Evolutionary conservation across 768 basidiomycete genomes (phyloP).

Genomic region (Phylloporus arenicola): DNA sequence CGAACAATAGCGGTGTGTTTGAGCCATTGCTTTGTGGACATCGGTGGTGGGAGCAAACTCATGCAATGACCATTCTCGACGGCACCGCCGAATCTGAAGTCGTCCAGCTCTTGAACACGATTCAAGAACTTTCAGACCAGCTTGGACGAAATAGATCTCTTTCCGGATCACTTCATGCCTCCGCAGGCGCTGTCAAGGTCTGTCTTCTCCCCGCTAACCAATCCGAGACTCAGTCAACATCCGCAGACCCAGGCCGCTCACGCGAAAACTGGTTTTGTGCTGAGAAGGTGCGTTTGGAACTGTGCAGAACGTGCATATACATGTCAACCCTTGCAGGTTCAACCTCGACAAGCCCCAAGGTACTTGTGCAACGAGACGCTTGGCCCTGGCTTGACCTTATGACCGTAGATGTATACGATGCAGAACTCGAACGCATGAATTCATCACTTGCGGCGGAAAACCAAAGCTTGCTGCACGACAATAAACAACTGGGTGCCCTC

Average conservation of each 20-base stretch:
- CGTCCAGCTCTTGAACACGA: conserved; percentile 56
- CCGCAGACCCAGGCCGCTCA: conserved; percentile 79
- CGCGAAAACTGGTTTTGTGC: conserved; percentile 86
- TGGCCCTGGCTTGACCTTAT: not conserved
- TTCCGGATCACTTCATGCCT: conserved; percentile 65
- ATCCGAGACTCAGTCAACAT: not conserved
- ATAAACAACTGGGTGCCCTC: conserved; percentile 86
- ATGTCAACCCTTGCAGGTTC: conserved; percentile 42
- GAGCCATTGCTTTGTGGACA: not conserved
- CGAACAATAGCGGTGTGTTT: conserved; percentile 12
- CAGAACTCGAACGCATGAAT: conserved; percentile 89
- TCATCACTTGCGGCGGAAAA: conserved; percentile 75
- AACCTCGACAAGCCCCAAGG: conserved; percentile 87
- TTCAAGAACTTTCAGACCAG: conserved; percentile 80
- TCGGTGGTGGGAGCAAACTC: conserved; percentile 5
- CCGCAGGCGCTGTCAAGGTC: conserved; percentile 79
- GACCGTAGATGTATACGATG: conserved; percentile 75
- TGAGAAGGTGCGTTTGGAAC: conserved; percentile 58
- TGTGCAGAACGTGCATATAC: not conserved
- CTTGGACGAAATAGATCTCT: conserved; percentile 71
- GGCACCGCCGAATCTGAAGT: conserved; percentile 50
- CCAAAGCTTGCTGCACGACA: conserved; percentile 81
- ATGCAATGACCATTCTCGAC: conserved; percentile 53
- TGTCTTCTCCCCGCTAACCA: not conserved
- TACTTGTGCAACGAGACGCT: conserved; percentile 22